Percentiles rank a stretch among this genome's conserved stretches.
phyloP scores from a whole-genome alignment of 1,284 basidiomycete species.

The Leccinum fallax region DNA sequence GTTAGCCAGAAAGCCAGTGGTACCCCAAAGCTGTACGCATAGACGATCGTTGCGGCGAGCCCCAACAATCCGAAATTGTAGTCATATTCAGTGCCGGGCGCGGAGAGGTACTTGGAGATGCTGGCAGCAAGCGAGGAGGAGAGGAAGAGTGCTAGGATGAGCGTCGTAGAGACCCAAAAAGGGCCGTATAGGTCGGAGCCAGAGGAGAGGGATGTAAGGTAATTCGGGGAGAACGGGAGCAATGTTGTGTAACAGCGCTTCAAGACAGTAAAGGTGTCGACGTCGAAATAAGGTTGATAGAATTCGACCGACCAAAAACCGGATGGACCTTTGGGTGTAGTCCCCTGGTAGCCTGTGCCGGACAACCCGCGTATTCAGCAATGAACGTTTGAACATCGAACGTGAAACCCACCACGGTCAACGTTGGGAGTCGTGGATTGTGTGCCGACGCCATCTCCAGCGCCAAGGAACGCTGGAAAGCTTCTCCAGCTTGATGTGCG shows the following conservation, averaged over 20 bases:
- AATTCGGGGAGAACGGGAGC: constrained; percentile 60
- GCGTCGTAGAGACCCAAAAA: constrained; percentile 94
- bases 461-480: constrained; percentile 53
- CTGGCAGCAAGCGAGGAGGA: constrained; percentile 88
- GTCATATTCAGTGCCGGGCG: constrained; percentile 56
- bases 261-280: constrained; percentile 75
- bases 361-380: not conserved
- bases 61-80: constrained; percentile 87
- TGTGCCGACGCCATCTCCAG: constrained; percentile 20
- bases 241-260: constrained; percentile 74
- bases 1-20: constrained; percentile 81
- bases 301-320: constrained; percentile 80
- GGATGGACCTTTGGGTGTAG: constrained; percentile 42
- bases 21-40: constrained; percentile 80
- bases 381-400: not conserved
- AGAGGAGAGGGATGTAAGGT: constrained; percentile 63
- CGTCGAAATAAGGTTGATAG: constrained; percentile 80
- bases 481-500: not conserved
- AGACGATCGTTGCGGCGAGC: constrained; percentile 81
- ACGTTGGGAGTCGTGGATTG: constrained; percentile 39
- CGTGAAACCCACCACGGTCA: constrained; percentile 47
- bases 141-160: constrained; percentile 89
- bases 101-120: constrained; percentile 78
- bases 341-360: constrained; percentile 51
- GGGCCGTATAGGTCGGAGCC: constrained; percentile 82